Evolutionary conservation across 495 filamentous ascomycete species (phyloP).

Genomic region (Neurospora sp.): DNA sequence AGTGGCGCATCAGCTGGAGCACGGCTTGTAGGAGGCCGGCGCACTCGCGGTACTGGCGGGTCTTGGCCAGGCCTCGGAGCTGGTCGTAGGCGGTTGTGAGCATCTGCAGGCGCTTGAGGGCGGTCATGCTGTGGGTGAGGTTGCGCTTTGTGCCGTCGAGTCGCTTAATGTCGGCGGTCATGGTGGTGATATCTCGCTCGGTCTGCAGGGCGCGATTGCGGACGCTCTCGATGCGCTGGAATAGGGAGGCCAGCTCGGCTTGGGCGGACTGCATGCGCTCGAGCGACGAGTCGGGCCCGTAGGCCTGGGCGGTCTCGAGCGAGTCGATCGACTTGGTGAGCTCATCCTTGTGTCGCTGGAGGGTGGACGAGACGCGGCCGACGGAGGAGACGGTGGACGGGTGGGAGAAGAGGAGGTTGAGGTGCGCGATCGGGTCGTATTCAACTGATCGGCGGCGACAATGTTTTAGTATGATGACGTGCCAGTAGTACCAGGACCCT

Average conservation of each 20-base stretch:
- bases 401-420: constrained; percentile 90
- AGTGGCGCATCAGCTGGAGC: constrained; percentile 95
- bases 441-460: constrained; percentile 48
- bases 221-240: constrained; percentile 92
- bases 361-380: constrained; percentile 54
- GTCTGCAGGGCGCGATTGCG: constrained; percentile 83
- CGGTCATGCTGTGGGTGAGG: constrained; percentile 95
- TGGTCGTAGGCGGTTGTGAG: constrained; percentile 97
- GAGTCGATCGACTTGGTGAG: constrained; percentile 70
- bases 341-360: constrained; percentile 72
- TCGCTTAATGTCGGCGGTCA: constrained; percentile 99
- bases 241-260: constrained; percentile 76
- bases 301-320: constrained; percentile 72
- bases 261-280: constrained; percentile 85
- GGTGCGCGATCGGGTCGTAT: constrained; percentile 87
- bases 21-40: constrained; percentile 92
- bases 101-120: constrained; percentile 95
- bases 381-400: constrained; percentile 78
- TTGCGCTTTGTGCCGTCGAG: constrained; percentile 95
- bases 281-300: constrained; percentile 77
- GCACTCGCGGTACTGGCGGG: constrained; percentile 91
- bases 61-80: constrained; percentile 70
- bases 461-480: constrained; percentile 5
- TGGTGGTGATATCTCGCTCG: constrained; percentile 91
- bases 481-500: not conserved